Conservation (phyloP, 1,284 basidiomycete species). For the Cryptococcus jaspeensis region DNA sequence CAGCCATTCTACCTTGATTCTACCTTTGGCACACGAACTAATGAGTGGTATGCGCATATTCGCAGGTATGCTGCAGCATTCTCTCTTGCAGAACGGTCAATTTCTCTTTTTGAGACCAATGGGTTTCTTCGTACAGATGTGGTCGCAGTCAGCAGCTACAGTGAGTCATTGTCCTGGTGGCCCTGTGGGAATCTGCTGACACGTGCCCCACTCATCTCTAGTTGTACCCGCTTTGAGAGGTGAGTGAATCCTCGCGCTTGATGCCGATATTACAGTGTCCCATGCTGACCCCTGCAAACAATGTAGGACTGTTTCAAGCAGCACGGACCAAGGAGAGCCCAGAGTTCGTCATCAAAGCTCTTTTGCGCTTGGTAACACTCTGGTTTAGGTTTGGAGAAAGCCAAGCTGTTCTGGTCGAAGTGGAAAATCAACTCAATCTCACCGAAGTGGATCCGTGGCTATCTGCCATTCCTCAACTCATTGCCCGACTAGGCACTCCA, state of each 20-base stretch:
- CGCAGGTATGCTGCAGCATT: slow-evolving; percentile 32
- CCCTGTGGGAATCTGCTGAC: neutral
- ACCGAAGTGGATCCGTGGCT: slow-evolving; percentile 39
- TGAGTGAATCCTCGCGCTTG: slow-evolving; percentile 10
- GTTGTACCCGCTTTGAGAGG: slow-evolving; percentile 43
- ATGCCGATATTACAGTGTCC: neutral
- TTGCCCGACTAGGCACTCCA: slow-evolving; percentile 42
- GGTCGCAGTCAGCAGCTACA: slow-evolving; percentile 33
- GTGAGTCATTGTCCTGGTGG: slow-evolving; percentile 18
- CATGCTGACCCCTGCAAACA: neutral
- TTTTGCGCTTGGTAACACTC: slow-evolving; percentile 82
- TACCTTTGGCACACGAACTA: no score
- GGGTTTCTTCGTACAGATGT: slow-evolving; percentile 17
- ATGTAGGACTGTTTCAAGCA: slow-evolving; percentile 36
- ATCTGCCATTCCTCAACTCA: slow-evolving; percentile 45
- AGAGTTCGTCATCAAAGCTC: slow-evolving; percentile 63
- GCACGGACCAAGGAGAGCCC: slow-evolving; percentile 32
- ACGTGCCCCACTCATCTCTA: slow-evolving; percentile 3
- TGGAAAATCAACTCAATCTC: slow-evolving; percentile 30
- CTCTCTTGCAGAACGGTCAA: slow-evolving; percentile 34
- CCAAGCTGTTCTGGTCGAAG: slow-evolving; percentile 64
- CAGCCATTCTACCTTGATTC: neutral
- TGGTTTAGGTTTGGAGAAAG: slow-evolving; percentile 99
- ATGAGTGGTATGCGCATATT: no score
- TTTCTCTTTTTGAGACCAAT: slow-evolving; percentile 36